Evolutionary conservation across 2,329 filamentous ascomycete genomes (phyloP).

Genomic region (Penicillium sp.): DNA sequence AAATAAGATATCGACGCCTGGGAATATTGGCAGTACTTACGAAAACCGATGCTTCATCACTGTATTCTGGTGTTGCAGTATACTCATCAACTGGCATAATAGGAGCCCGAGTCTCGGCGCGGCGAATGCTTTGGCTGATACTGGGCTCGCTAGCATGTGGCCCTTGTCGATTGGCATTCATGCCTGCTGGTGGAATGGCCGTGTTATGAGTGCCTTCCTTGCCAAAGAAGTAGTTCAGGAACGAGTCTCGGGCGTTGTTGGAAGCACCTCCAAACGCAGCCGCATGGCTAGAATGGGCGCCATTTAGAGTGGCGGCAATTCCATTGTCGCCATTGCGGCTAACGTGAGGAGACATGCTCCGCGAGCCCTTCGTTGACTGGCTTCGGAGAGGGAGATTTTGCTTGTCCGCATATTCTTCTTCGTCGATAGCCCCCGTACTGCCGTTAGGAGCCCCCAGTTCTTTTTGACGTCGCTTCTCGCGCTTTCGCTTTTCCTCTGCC

Average conservation of each 20-base stretch:
- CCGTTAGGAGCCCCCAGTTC: slow-evolving; percentile 77
- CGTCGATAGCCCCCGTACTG: slow-evolving; percentile 52
- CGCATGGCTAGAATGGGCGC: slow-evolving; percentile 56
- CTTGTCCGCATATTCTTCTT: slow-evolving; percentile 59
- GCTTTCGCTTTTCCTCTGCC: slow-evolving; percentile 79
- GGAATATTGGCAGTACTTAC: slow-evolving; percentile 40
- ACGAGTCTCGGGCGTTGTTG: slow-evolving; percentile 75
- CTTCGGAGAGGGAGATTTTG: slow-evolving; percentile 58
- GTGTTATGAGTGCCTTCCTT: slow-evolving; percentile 65
- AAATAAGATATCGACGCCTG: not conserved
- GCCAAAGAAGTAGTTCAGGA: slow-evolving; percentile 97
- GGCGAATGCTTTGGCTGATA: slow-evolving; percentile 77
- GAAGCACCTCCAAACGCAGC: slow-evolving; percentile 58
- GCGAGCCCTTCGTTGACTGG: slow-evolving; percentile 56
- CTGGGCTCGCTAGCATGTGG: slow-evolving; percentile 75
- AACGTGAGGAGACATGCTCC: slow-evolving; percentile 80
- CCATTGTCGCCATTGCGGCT: slow-evolving; percentile 61
- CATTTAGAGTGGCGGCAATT: slow-evolving; percentile 65
- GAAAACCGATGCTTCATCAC: slow-evolving; percentile 44
- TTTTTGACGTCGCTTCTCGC: slow-evolving; percentile 77
- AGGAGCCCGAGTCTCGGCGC: slow-evolving; percentile 50
- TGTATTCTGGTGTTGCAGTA: slow-evolving; percentile 37
- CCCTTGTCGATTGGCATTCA: slow-evolving; percentile 60
- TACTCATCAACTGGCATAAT: slow-evolving; percentile 46
- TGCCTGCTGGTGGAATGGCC: slow-evolving; percentile 40